Evolutionary conservation across 2,329 filamentous ascomycete genomes (phyloP).

Genomic region (Penicillium concentricum): DNA sequence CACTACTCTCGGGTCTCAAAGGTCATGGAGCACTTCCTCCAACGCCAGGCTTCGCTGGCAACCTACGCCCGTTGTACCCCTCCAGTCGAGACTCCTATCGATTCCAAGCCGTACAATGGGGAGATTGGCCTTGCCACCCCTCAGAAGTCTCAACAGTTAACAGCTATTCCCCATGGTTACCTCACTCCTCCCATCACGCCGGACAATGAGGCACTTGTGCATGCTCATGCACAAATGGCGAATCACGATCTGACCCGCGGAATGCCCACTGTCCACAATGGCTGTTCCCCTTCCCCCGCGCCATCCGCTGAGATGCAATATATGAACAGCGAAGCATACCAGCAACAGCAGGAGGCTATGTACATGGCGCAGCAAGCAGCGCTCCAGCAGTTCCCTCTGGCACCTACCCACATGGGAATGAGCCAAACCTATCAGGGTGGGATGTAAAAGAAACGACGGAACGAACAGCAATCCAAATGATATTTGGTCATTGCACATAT

Average conservation of each 20-base stretch:
- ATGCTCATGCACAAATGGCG: conserved; percentile 31
- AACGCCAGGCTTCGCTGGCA: conserved; percentile 59
- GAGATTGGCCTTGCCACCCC: conserved; percentile 45
- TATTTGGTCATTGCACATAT: conserved; percentile 24
- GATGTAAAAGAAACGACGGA: conserved; percentile 17
- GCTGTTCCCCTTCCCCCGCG: conserved; percentile 40
- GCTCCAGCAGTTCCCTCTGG: conserved; percentile 29
- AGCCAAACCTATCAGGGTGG: conserved; percentile 31
- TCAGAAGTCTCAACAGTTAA: conserved; percentile 40
- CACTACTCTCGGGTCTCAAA: conserved; percentile 65
- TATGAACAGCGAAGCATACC: conserved; percentile 36
- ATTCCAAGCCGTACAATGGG: conserved; percentile 42
- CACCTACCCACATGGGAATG: conserved; percentile 35
- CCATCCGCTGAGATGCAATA: conserved; percentile 39
- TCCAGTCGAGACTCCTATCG: conserved; percentile 37
- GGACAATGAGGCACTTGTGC: conserved; percentile 43
- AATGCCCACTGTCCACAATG: conserved; percentile 25
- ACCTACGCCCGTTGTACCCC: conserved; percentile 45
- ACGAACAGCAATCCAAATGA: conserved; percentile 15
- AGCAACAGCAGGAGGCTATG: conserved; percentile 30
- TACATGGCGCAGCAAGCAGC: conserved; percentile 34
- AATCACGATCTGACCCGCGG: conserved; percentile 35
- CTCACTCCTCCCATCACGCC: conserved; percentile 51
- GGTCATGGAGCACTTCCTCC: conserved; percentile 65
- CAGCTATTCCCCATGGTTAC: conserved; percentile 42